These are phyloP conservation scores for Coprinopsis sp. DNA, from an alignment of 768 basidiomycete species.

Conservation along the genomic window DNA sequence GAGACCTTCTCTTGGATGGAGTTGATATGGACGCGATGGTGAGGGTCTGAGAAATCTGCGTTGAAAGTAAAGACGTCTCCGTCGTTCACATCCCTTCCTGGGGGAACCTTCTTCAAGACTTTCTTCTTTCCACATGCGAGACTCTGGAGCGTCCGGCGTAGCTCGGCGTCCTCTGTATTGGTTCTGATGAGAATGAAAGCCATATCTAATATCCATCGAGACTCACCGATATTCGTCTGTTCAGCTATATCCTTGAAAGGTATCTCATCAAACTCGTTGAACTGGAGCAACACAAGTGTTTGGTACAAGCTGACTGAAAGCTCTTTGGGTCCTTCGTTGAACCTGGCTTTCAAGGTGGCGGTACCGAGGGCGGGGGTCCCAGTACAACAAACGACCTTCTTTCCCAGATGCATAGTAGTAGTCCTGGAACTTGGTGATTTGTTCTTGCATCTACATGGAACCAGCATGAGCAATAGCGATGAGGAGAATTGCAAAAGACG, in stretches of 20 bases:
- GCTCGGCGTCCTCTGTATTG: constrained; percentile 58
- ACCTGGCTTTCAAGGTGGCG: constrained; percentile 67
- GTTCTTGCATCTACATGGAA: constrained; percentile 71
- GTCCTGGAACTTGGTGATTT: constrained; percentile 53
- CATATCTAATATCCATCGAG: neutral
- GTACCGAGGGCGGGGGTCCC: constrained; percentile 88
- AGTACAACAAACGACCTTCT: constrained; percentile 68
- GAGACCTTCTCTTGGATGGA: constrained; percentile 93
- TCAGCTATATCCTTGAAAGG: constrained; percentile 63
- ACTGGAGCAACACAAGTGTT: constrained; percentile 77
- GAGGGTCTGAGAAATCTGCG: constrained; percentile 72
- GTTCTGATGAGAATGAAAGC: constrained; percentile 20
- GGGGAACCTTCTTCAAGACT: constrained; percentile 77
- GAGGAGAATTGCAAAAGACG: constrained; percentile 6
- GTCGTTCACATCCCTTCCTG: constrained; percentile 71
- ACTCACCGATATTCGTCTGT: constrained; percentile 69
- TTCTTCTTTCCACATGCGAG: constrained; percentile 88
- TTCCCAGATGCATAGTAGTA: constrained; percentile 86
- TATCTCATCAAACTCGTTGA: constrained; percentile 65
- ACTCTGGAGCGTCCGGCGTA: constrained; percentile 85
- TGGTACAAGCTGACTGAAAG: constrained; percentile 90
- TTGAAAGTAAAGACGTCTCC: constrained; percentile 81
- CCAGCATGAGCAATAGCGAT: constrained; percentile 9
- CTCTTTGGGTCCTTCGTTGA: constrained; percentile 72
- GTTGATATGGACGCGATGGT: constrained; percentile 84